A percentile compares a stretch with the other conserved stretches of the same genome.
Evolutionary conservation across 805 yeast species (phyloP).

Genomic region (Grigorovia humatica): DNA sequence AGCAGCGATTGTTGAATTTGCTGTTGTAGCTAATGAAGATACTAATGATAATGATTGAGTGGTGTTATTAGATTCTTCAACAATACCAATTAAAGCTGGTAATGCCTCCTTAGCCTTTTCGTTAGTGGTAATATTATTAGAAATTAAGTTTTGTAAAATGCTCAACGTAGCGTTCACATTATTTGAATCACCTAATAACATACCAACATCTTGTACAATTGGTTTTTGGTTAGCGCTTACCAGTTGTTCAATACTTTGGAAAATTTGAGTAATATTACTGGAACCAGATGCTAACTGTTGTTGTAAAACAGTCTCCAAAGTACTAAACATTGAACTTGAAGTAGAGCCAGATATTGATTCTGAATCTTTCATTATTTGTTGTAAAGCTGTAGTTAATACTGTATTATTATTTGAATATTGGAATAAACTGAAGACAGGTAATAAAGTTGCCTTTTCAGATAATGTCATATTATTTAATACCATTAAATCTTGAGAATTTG

Average conservation of each 20-base stretch:
- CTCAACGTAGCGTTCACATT: conserved; percentile 14
- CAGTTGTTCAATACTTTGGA: conserved; percentile 9
- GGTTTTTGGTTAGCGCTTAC: conserved; percentile 9
- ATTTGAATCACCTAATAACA: conserved; percentile 11
- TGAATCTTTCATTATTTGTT: conserved; percentile 11
- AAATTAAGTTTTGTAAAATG: conserved; percentile 10
- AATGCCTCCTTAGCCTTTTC: conserved; percentile 16
- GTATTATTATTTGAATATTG: conserved; percentile 14
- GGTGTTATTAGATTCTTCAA: conserved; percentile 12
- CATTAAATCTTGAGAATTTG: conserved; percentile 16
- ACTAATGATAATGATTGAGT: conserved; percentile 14
- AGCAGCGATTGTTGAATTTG: conserved; percentile 15
- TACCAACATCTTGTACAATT: conserved; percentile 14
- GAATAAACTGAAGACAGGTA: conserved; percentile 21
- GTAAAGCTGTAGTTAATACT: conserved; percentile 14
- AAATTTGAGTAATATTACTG: conserved; percentile 2
- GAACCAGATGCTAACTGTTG: not conserved
- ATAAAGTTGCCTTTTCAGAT: conserved; percentile 13
- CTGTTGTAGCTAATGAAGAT: conserved; percentile 11
- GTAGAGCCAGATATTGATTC: conserved; percentile 8
- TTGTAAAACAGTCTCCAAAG: conserved; percentile 6
- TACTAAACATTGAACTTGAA: conserved; percentile 10
- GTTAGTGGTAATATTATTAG: conserved; percentile 15
- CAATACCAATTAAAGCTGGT: conserved; percentile 11
- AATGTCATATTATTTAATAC: conserved; percentile 18